phyloP scores from a whole-genome alignment of 345 rosid species.

The Schrenkiella parvula region DNA sequence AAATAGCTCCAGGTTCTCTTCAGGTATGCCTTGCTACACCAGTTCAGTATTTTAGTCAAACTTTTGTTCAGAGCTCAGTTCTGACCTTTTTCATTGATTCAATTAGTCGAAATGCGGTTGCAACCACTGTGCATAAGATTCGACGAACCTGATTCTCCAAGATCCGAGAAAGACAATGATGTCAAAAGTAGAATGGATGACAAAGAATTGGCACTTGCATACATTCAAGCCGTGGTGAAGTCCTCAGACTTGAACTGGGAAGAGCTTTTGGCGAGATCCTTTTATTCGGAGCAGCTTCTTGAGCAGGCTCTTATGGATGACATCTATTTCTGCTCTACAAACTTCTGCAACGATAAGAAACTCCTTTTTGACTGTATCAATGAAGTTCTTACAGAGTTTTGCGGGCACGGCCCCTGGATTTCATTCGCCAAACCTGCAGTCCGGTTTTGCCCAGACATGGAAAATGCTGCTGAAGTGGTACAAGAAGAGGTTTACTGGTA shows the following conservation, averaged over 20 bases:
- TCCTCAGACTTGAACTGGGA: constrained; percentile 64
- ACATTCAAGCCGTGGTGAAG: constrained; percentile 50
- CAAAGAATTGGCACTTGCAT: constrained; percentile 43
- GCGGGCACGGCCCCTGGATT: constrained; percentile 46
- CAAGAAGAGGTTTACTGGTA: constrained; percentile 72
- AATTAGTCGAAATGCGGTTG: constrained; percentile 45
- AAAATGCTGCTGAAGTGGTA: constrained; percentile 43
- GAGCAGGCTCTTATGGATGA: constrained; percentile 51
- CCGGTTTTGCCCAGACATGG: constrained; percentile 44
- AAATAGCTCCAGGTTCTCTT: constrained; percentile 42
- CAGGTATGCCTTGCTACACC: constrained; percentile 44
- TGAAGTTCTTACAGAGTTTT: constrained; percentile 70
- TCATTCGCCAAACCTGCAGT: constrained; percentile 45
- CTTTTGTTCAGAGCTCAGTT: not conserved
- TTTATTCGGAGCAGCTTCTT: constrained; percentile 58
- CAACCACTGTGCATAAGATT: constrained; percentile 62
- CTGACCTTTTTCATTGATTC: constrained; percentile 30
- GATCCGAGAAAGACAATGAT: constrained; percentile 30
- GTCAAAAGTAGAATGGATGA: constrained; percentile 43
- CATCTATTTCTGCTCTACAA: constrained; percentile 50
- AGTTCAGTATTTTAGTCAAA: not conserved
- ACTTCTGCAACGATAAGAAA: constrained; percentile 44
- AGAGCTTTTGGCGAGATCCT: constrained; percentile 56
- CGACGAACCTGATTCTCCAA: constrained; percentile 45
- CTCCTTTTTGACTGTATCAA: constrained; percentile 72